Conservation (phyloP, 2,329 filamentous ascomycete species). For the Aspergillus sp. region DNA sequence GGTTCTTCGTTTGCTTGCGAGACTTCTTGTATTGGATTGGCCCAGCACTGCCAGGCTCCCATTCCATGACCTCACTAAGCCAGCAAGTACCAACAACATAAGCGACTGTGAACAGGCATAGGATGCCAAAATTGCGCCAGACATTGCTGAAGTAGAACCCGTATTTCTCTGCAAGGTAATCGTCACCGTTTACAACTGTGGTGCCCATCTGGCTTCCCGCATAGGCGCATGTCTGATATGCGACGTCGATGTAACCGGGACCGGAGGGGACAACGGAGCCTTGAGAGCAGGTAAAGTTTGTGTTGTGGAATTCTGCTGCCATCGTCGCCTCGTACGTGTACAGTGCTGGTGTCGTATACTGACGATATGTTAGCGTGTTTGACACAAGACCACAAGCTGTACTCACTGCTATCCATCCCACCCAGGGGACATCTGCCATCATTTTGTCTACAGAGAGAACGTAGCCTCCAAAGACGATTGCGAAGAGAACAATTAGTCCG, state of each 20-base stretch:
- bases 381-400: neutral
- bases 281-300: slow-evolving; percentile 59
- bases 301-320: slow-evolving; percentile 63
- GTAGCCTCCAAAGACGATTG: slow-evolving; percentile 66
- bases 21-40: slow-evolving; percentile 69
- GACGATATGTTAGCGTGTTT: slow-evolving; percentile 23
- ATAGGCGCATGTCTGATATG: slow-evolving; percentile 62
- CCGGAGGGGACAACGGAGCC: slow-evolving; percentile 62
- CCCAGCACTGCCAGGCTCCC: slow-evolving; percentile 62
- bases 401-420: slow-evolving; percentile 58
- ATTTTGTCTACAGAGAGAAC: slow-evolving; percentile 64
- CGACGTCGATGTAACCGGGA: slow-evolving; percentile 52
- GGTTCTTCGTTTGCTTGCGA: slow-evolving; percentile 36
- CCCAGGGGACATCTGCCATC: slow-evolving; percentile 62
- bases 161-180: slow-evolving; percentile 58
- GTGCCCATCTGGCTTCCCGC: slow-evolving; percentile 58
- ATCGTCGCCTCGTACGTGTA: slow-evolving; percentile 69
- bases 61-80: slow-evolving; percentile 68
- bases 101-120: slow-evolving; percentile 71
- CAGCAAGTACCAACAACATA: slow-evolving; percentile 71
- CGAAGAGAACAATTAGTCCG: slow-evolving; percentile 61
- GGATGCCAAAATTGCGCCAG: slow-evolving; percentile 74
- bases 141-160: slow-evolving; percentile 57
- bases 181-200: slow-evolving; percentile 55
- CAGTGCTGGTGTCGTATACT: slow-evolving; percentile 51